Base-by-base conservation (phyloP, 345 rosid species). In the Gossypium turneri region DNA sequence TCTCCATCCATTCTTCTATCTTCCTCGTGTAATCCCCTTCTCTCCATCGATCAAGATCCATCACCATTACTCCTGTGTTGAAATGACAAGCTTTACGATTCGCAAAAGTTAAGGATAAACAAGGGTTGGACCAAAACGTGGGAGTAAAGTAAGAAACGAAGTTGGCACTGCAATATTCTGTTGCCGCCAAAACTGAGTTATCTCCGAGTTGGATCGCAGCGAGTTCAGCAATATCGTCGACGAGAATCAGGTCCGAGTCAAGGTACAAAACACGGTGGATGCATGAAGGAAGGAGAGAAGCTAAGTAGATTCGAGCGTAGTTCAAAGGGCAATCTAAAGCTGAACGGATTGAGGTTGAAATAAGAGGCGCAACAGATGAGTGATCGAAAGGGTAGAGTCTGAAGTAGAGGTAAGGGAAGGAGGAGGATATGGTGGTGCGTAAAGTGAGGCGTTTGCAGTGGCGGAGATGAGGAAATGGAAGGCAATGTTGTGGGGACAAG, bases 1-100 rank as follows among this genome's bases (percentile, higher is more conserved):
- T 71, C 79, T 88, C 89, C 98, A 94, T 92, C 98, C 98, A 94
- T 38, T 94, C 97, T 66, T 94, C 98, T 19, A 92, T 90, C 81
- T 83, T 88, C 10, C 82, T 72, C 0, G 92, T 92, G 81, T 84
- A 92, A 55, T 85, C 93, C 11, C 94, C 97, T 3, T 25, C 80
- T 3, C 93, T 84, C 97, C 98, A 94, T 70, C 94, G 82, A 22
- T 84, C 87, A 10, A 94, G 93, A 75, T 94, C 94, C 76, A 92
- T 90, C 57, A 92, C 97, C 98, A 94, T 94, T 2, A 92, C 97
- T 1, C 98, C 98, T 0, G 64, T 60, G n/a, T 60, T 60, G 41
- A 60, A 60, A 25, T 60, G 27, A 60, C 64, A 60, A 60, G 64
- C 41, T 12, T 82, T 84, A 8, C 86, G 78, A 70, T 87, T 87